Percentiles rank a stretch among this genome's conserved stretches.
These are phyloP conservation scores for Chlorella sp. DNA, from an alignment of 139 green algal genomes.

Conservation along the genomic window DNA sequence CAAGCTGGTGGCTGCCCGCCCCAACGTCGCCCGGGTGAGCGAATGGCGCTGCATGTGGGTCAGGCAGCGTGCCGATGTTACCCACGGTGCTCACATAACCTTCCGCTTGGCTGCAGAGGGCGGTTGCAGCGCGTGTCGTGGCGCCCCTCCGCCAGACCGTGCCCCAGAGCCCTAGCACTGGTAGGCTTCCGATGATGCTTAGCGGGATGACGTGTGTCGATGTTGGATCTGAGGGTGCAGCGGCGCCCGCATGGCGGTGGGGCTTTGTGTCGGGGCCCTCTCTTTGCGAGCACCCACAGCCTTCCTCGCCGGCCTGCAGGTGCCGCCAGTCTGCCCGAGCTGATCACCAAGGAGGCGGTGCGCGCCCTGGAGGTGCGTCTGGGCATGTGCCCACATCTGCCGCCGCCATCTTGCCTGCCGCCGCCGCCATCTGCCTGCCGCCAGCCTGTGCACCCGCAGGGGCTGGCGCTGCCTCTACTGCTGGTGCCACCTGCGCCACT, in stretches of 20 bases:
- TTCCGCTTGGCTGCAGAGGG: not conserved
- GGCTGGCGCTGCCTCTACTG: not conserved
- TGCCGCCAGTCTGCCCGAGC: constrained; percentile 19
- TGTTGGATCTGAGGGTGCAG: not conserved
- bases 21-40: not conserved
- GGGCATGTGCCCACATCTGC: not conserved
- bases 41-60: not conserved
- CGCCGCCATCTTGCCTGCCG: not conserved
- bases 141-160: not conserved
- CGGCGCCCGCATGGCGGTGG: not conserved
- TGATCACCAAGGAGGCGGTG: constrained; percentile 76
- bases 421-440: too few relatives aligned
- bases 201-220: not conserved
- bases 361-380: constrained; percentile 68
- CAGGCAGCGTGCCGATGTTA: not conserved
- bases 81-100: not conserved
- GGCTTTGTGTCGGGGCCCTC: not conserved
- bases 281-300: not conserved
- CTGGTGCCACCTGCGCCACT: not conserved
- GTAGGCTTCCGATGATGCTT: not conserved
- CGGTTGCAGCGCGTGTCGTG: not conserved
- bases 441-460: too few relatives aligned
- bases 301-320: not conserved
- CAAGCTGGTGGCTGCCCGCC: not conserved
- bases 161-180: constrained; percentile 22